A percentile compares a stretch with the other conserved stretches of the same genome.
These are phyloP conservation scores for Penicillium frequentans DNA, from an alignment of 2,329 filamentous ascomycete species.

Conservation along the genomic window DNA sequence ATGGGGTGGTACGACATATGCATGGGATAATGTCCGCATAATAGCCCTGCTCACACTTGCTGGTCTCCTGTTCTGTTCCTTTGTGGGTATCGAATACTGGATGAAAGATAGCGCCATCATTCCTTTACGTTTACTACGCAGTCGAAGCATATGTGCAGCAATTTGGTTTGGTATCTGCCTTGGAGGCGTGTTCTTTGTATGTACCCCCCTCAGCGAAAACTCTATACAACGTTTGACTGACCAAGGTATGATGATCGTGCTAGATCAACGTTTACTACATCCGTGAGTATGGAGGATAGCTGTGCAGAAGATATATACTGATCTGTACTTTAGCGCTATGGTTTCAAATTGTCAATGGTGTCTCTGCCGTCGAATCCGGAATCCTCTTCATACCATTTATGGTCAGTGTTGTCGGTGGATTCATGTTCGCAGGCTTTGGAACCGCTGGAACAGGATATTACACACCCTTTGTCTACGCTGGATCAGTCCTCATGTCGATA, in stretches of 20 bases:
- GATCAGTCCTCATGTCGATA: constrained; percentile 1
- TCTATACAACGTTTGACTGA: background rate
- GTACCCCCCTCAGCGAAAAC: background rate
- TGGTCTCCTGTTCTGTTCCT: constrained; percentile 1
- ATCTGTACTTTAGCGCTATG: background rate
- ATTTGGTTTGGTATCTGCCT: constrained; percentile 5
- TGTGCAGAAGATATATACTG: background rate
- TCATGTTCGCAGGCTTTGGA: constrained; percentile 2
- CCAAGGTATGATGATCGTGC: background rate
- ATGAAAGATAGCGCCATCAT: constrained; percentile 2
- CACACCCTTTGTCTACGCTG: constrained; percentile 4
- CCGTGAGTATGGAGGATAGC: background rate
- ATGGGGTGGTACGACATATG: constrained; percentile 4
- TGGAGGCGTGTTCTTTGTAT: constrained; percentile 6
- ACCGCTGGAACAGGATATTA: constrained; percentile 5
- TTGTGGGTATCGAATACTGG: background rate
- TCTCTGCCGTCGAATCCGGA: constrained; percentile 1
- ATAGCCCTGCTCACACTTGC: background rate
- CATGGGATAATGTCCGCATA: constrained; percentile 3
- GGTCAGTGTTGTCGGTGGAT: constrained; percentile 3
- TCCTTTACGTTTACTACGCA: constrained; percentile 3
- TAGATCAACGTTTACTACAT: background rate
- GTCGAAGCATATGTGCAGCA: constrained; percentile 4
- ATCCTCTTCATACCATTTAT: constrained; percentile 3
- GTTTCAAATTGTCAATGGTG: constrained; percentile 2